Conservation (phyloP, 2,329 filamentous ascomycete species). For the Talaromyces sp. region DNA sequence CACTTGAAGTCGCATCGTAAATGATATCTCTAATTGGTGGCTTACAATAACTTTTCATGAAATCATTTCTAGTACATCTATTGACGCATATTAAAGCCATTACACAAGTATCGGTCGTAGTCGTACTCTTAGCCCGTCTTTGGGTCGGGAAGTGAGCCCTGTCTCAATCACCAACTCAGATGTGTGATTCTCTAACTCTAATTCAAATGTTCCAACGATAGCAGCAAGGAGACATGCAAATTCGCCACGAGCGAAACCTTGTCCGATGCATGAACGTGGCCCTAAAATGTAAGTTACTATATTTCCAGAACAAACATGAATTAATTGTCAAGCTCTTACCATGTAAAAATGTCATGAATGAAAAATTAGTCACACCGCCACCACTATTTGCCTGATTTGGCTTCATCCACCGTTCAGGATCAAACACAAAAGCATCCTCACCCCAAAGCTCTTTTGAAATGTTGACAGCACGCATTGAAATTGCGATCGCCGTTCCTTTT, state of each 20-base stretch:
- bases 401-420: slow-evolving; percentile 73
- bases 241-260: slow-evolving; percentile 62
- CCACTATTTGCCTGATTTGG: slow-evolving; percentile 55
- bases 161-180: slow-evolving; percentile 13
- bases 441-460: slow-evolving; percentile 70
- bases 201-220: slow-evolving; percentile 66
- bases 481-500: slow-evolving; percentile 65
- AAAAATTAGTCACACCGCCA: slow-evolving; percentile 71
- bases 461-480: slow-evolving; percentile 68
- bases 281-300: neutral
- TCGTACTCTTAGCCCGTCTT: slow-evolving; percentile 5
- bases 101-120: neutral
- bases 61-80: neutral
- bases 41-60: neutral
- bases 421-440: slow-evolving; percentile 67
- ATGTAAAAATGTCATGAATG: slow-evolving; percentile 70
- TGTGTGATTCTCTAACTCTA: slow-evolving; percentile 42
- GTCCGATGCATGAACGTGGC: slow-evolving; percentile 27
- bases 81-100: neutral
- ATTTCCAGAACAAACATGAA: neutral
- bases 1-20: no score
- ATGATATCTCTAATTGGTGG: no score
- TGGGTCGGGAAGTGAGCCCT: slow-evolving; percentile 10
- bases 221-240: slow-evolving; percentile 73
- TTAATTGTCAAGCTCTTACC: slow-evolving; percentile 40